A percentile compares a stretch with the other conserved stretches of the same genome.
Evolutionary conservation across 1,284 basidiomycete genomes (phyloP).

Genomic region (Ceratobasidium sp.): DNA sequence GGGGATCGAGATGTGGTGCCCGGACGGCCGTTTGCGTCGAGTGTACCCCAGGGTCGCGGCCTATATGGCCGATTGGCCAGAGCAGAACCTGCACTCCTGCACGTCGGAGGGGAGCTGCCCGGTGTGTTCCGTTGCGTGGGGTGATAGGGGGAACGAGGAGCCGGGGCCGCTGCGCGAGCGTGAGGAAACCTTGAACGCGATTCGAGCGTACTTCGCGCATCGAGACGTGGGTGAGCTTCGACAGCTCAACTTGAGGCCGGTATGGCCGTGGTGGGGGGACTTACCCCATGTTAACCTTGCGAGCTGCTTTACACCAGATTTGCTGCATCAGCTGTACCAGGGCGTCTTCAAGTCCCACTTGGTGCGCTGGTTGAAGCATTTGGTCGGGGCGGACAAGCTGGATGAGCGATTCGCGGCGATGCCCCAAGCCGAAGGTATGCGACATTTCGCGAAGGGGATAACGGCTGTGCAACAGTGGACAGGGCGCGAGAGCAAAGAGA

Average conservation of each 20-base stretch:
- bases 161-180: neutral
- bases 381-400: neutral
- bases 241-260: neutral
- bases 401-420: conserved; percentile 9
- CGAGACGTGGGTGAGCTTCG: neutral
- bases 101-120: conserved; percentile 22
- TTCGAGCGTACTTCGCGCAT: neutral
- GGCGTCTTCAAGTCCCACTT: conserved; percentile 16
- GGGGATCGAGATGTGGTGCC: conserved; percentile 31
- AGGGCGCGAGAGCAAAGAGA: conserved; percentile 12
- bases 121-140: neutral
- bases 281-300: conserved; percentile 36
- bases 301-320: conserved; percentile 41
- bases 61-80: conserved; percentile 19
- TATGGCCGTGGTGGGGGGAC: conserved; percentile 38
- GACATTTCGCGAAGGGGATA: conserved; percentile 20
- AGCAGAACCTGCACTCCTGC: conserved; percentile 8
- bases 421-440: conserved; percentile 13
- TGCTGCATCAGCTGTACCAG: conserved; percentile 29
- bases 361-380: conserved; percentile 17
- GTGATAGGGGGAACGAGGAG: neutral
- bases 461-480: conserved; percentile 12
- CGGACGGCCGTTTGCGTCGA: conserved; percentile 6
- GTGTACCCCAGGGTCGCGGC: conserved; percentile 10
- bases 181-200: conserved; percentile 1